These are phyloP conservation scores for Leucosporidium scottii DNA, from an alignment of 768 basidiomycete genomes.

Conservation along the genomic window DNA sequence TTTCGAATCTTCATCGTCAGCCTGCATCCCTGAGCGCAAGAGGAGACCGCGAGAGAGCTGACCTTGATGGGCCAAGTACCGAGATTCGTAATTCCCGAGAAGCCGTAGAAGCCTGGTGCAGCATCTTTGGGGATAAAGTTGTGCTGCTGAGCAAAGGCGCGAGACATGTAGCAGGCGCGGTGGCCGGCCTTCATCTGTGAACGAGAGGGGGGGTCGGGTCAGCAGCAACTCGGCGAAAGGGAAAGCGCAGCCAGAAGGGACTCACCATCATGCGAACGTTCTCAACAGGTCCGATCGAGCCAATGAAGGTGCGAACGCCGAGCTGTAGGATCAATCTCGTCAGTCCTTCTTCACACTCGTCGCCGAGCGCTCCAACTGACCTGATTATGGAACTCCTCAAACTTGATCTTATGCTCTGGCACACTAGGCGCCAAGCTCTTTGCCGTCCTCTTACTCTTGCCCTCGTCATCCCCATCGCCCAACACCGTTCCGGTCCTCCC, in stretches of 20 bases:
- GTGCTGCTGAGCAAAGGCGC: constrained; percentile 80
- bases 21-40: not conserved
- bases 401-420: constrained; percentile 38
- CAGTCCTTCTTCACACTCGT: not conserved
- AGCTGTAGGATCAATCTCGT: constrained; percentile 20
- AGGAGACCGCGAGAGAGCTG: not conserved
- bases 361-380: constrained; percentile 4
- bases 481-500: not conserved
- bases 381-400: constrained; percentile 39
- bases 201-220: not conserved
- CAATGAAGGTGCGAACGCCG: constrained; percentile 85
- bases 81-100: constrained; percentile 54
- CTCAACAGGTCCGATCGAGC: constrained; percentile 81
- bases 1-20: not conserved
- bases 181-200: constrained; percentile 81
- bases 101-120: constrained; percentile 87
- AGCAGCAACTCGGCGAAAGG: no score
- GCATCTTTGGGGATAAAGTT: constrained; percentile 83
- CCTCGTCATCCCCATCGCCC: no score
- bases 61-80: constrained; percentile 57
- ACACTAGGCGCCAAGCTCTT: constrained; percentile 20
- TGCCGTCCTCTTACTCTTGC: constrained; percentile 12
- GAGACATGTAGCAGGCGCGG: constrained; percentile 88
- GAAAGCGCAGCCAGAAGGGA: constrained; percentile 34
- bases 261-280: constrained; percentile 54